A percentile compares a stretch with the other conserved stretches of the same genome.
Conservation (phyloP, 805 yeast species). For the Candida sonorensis region DNA sequence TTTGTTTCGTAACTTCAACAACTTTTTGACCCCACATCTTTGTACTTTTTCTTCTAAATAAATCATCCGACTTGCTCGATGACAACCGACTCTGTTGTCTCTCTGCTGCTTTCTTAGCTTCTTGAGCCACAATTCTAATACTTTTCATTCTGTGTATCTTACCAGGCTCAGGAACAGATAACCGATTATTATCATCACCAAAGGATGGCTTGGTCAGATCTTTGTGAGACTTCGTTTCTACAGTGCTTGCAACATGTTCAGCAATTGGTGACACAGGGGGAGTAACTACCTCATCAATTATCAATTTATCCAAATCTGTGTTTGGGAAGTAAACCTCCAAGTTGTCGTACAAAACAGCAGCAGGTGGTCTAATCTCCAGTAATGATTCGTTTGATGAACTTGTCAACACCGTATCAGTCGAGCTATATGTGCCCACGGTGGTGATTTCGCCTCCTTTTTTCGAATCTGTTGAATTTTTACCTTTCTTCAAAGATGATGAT, state of each 20-base stretch:
- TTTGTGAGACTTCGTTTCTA: no score
- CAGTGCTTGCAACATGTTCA: no score
- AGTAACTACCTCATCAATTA: slow-evolving; percentile 60
- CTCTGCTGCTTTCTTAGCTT: slow-evolving; percentile 65
- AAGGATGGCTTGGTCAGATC: no score
- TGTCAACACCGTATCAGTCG: slow-evolving; percentile 3
- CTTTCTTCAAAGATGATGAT: no score
- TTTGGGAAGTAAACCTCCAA: slow-evolving; percentile 89
- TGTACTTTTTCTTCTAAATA: slow-evolving; percentile 72
- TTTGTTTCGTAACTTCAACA: slow-evolving; percentile 79
- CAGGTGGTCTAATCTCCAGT: slow-evolving; percentile 83
- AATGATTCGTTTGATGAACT: slow-evolving; percentile 18
- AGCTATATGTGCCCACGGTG: background rate
- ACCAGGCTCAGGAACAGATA: slow-evolving; percentile 32
- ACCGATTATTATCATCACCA: no score
- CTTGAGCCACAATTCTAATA: slow-evolving; percentile 87
- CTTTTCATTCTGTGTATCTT: slow-evolving; percentile 71
- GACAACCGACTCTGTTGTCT: slow-evolving; percentile 15
- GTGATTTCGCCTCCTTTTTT: no score
- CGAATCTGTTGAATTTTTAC: no score
- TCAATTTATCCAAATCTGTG: slow-evolving; percentile 87
- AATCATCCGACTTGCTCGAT: slow-evolving; percentile 18
- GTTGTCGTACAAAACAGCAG: slow-evolving; percentile 88
- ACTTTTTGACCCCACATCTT: slow-evolving; percentile 97
- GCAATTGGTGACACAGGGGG: slow-evolving; percentile 50